Conservation (phyloP, 441 rosid species). For the Bocquillonia castaneifolia region DNA sequence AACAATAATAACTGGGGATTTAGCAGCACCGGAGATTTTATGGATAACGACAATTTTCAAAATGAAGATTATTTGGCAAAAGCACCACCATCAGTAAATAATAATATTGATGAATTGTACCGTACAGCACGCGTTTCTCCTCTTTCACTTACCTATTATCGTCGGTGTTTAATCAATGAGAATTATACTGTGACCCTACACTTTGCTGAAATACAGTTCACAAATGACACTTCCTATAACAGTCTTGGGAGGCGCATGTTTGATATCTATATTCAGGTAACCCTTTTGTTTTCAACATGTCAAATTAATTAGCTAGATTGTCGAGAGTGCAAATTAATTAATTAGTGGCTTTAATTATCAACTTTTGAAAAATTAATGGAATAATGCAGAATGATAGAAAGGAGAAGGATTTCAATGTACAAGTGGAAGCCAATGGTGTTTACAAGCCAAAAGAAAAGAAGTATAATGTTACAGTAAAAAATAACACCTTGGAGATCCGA, state of each 20-base stretch:
- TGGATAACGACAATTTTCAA: constrained; percentile 25
- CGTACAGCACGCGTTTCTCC: constrained; percentile 52
- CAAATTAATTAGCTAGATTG: not conserved
- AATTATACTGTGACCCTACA: constrained; percentile 41
- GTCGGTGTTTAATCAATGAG: constrained; percentile 54
- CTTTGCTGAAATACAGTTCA: constrained; percentile 59
- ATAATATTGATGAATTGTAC: constrained; percentile 39
- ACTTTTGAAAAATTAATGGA: not conserved
- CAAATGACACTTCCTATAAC: constrained; percentile 33
- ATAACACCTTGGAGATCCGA: constrained; percentile 20
- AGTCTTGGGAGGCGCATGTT: constrained; percentile 58
- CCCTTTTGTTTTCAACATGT: not conserved
- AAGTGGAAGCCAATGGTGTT: constrained; percentile 16
- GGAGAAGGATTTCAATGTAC: constrained; percentile 20
- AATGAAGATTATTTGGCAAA: constrained; percentile 15
- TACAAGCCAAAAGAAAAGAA: not conserved
- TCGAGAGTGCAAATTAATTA: too few relatives aligned
- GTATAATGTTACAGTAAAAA: constrained; percentile 17
- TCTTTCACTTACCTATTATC: constrained; percentile 55
- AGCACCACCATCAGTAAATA: constrained; percentile 25
- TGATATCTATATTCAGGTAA: constrained; percentile 64
- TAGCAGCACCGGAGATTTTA: constrained; percentile 38
- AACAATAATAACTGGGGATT: constrained; percentile 31
- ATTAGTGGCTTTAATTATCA: not conserved
- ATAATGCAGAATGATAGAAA: constrained; percentile 40